Base-by-base conservation (phyloP, 495 filamentous ascomycete genomes). In the Penicillium macrosclerotiorum region DNA sequence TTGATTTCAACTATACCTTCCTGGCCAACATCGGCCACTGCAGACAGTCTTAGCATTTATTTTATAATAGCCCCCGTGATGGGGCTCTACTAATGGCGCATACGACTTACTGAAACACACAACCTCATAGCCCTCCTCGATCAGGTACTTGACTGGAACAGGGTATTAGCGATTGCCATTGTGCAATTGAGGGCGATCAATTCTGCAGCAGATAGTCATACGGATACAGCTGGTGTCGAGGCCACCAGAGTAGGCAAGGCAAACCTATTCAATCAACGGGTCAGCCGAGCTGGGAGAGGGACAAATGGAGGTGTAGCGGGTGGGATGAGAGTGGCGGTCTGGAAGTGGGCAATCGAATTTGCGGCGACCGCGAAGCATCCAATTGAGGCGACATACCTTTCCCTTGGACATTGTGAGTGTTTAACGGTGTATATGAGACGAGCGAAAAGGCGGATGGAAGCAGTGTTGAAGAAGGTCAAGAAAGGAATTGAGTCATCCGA, bases 51-150 rank as follows among this genome's bases (percentile, higher is more conserved):
- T 59, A 77, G 66, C 54, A 41, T 34, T 26, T 38, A 25, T 14
- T 16, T 27, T 25, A 14, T 6, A 1, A 3, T 12, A 14, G n/a
- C n/a, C 22, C 27, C 4, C 23, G 14, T 3, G 22, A n/a, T 2
- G 22, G 5, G 20, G 25, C 11, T 26, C 22, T 36, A 24, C 6
- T 11, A 12, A 12, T 26, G n/a, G 25, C 11, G 40, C 24, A 22
- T 22, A 20, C 14, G 14, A 66, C 71, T 66, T 62, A 78, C 75
- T 79, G 68, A 83, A 85, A 57, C 75, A 79, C 31, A 85, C 74
- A 45, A 85, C 82, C 44, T 83, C 80, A 65, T 87, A 86, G 38
- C 76, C 78, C 60, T 88, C 67, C 59, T 86, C 80, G 46, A 85
- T 78, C 46, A 85, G 74, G 80, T 81, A 87, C 60, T 76, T 74